phyloP scores from a whole-genome alignment of 176 grass and related monocot genomes.

The Oryza glumipatula region DNA sequence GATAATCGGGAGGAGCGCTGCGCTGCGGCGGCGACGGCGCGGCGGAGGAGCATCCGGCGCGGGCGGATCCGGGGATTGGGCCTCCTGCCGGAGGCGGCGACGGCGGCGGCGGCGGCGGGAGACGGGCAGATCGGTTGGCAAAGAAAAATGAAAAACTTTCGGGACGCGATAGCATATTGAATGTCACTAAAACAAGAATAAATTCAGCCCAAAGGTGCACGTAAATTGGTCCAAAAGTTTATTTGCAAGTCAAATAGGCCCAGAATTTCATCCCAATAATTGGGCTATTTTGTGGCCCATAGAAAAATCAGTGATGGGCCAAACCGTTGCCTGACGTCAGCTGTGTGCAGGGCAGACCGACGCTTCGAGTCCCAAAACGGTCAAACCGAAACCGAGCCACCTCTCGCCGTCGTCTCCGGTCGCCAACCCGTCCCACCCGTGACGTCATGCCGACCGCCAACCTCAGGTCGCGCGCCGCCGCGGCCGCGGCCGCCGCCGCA shows the following conservation, averaged over 20 bases:
- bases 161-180: neutral
- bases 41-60: conserved; percentile 55
- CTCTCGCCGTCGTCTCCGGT: neutral
- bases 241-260: no score
- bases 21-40: conserved; percentile 24
- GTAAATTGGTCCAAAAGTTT: no score
- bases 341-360: neutral
- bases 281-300: no score
- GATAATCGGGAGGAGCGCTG: conserved; percentile 19
- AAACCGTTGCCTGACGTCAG: no score
- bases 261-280: no score
- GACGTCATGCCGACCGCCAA: conserved; percentile 40
- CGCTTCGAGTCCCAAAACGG: neutral
- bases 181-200: no score
- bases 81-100: conserved; percentile 25
- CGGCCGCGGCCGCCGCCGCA: conserved; percentile 10
- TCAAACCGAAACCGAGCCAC: neutral
- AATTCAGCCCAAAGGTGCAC: no score
- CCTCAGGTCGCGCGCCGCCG: conserved; percentile 46
- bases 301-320: no score
- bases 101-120: conserved; percentile 4
- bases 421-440: neutral
- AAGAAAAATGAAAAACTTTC: neutral
- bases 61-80: neutral
- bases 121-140: neutral